phyloP scores from a whole-genome alignment of 176 grass and related monocot genomes.

The Zizania latifolia region DNA sequence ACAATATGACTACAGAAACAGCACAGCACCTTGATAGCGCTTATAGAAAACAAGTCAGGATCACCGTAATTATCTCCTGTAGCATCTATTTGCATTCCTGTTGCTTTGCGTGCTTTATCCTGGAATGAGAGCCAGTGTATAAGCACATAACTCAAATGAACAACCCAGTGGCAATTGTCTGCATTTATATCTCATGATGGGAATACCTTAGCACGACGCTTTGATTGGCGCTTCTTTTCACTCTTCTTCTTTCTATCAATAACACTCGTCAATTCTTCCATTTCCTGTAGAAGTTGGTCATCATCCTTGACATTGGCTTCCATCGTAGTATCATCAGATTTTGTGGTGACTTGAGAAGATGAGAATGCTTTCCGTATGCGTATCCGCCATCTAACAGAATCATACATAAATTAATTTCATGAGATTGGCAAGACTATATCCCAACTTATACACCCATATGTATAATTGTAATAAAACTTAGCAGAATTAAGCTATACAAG shows the following conservation, averaged over 20 bases:
- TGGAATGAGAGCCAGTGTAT: constrained; percentile 22
- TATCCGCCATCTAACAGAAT: constrained; percentile 72
- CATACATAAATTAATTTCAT: background rate
- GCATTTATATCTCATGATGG: background rate
- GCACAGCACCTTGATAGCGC: constrained; percentile 69
- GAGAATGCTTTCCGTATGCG: constrained; percentile 54
- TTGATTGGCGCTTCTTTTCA: constrained; percentile 63
- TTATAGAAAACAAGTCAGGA: constrained; percentile 79
- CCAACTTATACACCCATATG: constrained; percentile 2
- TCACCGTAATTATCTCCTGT: constrained; percentile 80
- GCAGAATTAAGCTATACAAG: background rate
- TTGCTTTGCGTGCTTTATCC: constrained; percentile 90
- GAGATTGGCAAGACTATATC: background rate
- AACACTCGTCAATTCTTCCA: constrained; percentile 81
- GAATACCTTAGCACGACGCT: constrained; percentile 62
- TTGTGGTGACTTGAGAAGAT: constrained; percentile 38
- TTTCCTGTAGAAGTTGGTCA: constrained; percentile 75
- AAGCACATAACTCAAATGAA: constrained; percentile 22
- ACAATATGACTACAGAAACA: background rate
- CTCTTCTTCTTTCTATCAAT: constrained; percentile 77
- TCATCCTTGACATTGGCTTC: constrained; percentile 51
- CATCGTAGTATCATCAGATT: constrained; percentile 19
- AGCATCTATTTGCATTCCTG: constrained; percentile 90
- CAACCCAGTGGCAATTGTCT: background rate
- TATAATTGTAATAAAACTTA: constrained; percentile 5